Conservation (phyloP, 441 rosid genomes). For the Mallotus repandus region DNA sequence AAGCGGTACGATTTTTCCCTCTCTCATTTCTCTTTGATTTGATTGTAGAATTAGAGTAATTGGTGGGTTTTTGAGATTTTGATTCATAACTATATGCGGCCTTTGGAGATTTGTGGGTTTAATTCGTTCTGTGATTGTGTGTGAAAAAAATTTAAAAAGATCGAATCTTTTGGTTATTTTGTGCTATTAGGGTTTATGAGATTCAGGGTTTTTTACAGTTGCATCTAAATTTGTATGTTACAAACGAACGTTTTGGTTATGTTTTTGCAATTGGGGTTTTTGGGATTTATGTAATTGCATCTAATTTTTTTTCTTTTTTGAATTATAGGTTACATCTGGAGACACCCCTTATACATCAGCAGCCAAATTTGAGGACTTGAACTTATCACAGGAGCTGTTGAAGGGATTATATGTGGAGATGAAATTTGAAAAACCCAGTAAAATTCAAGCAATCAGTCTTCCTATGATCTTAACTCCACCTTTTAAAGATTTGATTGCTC, state of each 20-base stretch:
- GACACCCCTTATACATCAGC: conserved; percentile 90
- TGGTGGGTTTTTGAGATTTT: neutral
- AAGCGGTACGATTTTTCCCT: conserved; percentile 49
- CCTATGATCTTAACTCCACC: conserved; percentile 97
- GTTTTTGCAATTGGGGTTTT: neutral
- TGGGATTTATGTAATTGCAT: neutral
- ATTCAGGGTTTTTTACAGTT: neutral
- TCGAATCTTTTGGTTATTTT: neutral
- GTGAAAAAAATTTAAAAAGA: no score
- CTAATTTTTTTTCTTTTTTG: neutral
- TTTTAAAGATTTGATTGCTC: conserved; percentile 76
- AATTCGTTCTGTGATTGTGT: neutral
- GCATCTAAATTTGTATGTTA: no score
- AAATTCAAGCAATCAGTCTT: conserved; percentile 87
- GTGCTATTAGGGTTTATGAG: neutral
- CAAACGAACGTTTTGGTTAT: neutral
- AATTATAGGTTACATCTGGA: conserved; percentile 59
- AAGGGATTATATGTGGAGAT: conserved; percentile 91
- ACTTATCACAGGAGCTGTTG: conserved; percentile 67
- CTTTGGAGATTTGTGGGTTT: neutral
- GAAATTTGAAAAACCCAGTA: conserved; percentile 92
- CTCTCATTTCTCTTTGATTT: neutral
- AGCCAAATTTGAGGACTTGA: conserved; percentile 74
- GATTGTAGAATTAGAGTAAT: no score
- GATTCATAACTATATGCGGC: neutral